Evolutionary conservation across 2,329 filamentous ascomycete genomes (phyloP), one percentile per base, ranked within the genome.

Genomic region (Escovopsis weberi): DNA sequence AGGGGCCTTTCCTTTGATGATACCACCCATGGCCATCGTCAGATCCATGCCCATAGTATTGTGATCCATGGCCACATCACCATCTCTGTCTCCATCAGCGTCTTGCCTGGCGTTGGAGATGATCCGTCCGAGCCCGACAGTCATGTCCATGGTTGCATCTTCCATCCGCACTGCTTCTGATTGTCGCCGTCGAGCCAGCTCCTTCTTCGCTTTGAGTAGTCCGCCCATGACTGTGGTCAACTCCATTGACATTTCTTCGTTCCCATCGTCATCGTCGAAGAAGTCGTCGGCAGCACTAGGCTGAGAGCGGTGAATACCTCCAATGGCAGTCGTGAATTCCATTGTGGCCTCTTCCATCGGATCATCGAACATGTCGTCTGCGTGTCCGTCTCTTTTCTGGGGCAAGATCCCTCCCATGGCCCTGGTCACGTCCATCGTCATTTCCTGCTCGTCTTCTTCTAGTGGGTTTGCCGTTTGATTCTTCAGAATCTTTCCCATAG

Each of bases 361-460:
- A 12, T 53, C 56, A 28, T 62, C 59, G 23, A 59, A 59, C 18
- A 57, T 48, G 45, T 54, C 53, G 18, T 33, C 49, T 49, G 42
- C 52, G 42, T 18, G 15, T 49, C 30, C 37, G 36, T 12, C 39
- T 41, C 39, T 51, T 6, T 41, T 46, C 33, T 64, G 68, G 5
- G 70, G 64, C 18, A 94, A 61, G 42, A 96, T 95, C 3, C 80
- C 75, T 8, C 89, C 89, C 42, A 94, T 69, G 8, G 78, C 85
- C 43, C 76, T 78, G 2, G 89, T 95, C 7, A 95, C 85, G 52
- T 96, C 89, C 89, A 96, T 95, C 19, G 85, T 91, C 70, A 93
- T 80, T 34, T 88, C 85, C 48, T 77, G 74, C 18, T 74, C 71
- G 23, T 71, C 65, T 3, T 57, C 51, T 11, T 32, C 28, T 9